Evolutionary conservation across 116 monocot genomes (phyloP).

Genomic region (Phalaenopsis hybrid): DNA sequence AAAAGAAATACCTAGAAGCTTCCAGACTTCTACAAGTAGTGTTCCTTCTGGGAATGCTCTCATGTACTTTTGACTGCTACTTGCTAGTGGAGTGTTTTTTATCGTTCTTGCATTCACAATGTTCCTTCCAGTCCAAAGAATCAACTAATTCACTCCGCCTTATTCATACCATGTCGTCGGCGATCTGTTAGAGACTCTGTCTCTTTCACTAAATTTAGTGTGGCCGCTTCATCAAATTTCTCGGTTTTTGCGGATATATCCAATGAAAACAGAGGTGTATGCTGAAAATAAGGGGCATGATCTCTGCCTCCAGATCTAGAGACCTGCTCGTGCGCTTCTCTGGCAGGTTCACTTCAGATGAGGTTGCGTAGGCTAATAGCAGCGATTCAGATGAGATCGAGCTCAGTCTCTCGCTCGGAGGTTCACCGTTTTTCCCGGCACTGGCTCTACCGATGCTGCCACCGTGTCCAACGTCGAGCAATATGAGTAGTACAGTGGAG

Average conservation of each 20-base stretch:
- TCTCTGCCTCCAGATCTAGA: conserved; percentile 12
- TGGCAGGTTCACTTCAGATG: conserved; percentile 3
- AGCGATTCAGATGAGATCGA: conserved; percentile 31
- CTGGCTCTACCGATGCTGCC: too few relatives aligned
- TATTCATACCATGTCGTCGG: background rate
- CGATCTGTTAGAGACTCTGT: too few relatives aligned
- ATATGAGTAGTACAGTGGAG: too few relatives aligned
- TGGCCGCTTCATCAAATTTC: background rate
- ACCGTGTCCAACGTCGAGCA: too few relatives aligned
- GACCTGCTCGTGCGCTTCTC: conserved; percentile 22
- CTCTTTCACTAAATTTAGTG: too few relatives aligned
- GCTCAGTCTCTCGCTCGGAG: conserved; percentile 35
- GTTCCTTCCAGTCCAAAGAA: conserved; percentile 66
- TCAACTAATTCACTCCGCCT: background rate
- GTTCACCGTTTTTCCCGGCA: too few relatives aligned
- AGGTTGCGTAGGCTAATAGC: background rate
- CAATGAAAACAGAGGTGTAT: background rate
- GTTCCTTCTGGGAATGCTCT: conserved; percentile 90
- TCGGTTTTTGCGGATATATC: background rate
- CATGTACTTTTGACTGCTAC: conserved; percentile 83
- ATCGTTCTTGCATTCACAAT: conserved; percentile 78
- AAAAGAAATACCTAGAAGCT: conserved; percentile 80
- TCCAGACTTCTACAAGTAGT: conserved; percentile 75
- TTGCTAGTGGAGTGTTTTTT: conserved; percentile 83
- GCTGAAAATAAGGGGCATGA: background rate